Evolutionary conservation across 352 stramenopile species (phyloP).

Genomic region (Globisporangium okanoganense): DNA sequence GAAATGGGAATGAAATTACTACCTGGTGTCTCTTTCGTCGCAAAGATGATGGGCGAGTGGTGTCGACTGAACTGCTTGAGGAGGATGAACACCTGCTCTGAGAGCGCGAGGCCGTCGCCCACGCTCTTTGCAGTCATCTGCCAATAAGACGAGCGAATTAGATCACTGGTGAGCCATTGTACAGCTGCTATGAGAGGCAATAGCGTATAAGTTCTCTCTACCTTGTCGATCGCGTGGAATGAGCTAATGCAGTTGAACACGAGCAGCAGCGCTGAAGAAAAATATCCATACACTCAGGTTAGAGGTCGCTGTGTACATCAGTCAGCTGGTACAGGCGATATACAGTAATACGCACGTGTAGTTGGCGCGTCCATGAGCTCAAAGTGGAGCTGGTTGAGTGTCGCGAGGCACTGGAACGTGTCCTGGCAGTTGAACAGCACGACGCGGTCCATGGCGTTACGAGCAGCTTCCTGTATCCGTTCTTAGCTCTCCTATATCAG

Average conservation of each 20-base stretch:
- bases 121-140: constrained; percentile 58
- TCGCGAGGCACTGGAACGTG: constrained; percentile 72
- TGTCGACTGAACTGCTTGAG: constrained; percentile 67
- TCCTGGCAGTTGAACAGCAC: constrained; percentile 49
- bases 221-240: constrained; percentile 69
- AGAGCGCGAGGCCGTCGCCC: constrained; percentile 44
- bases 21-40: constrained; percentile 42
- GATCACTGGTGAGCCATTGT: not conserved
- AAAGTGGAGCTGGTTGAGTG: constrained; percentile 70
- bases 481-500: not conserved
- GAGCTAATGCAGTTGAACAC: constrained; percentile 62
- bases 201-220: constrained; percentile 3
- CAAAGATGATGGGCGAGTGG: constrained; percentile 69
- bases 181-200: not conserved
- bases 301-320: constrained; percentile 3
- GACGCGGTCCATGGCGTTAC: constrained; percentile 27
- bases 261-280: constrained; percentile 40
- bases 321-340: too few species aligned
- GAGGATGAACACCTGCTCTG: constrained; percentile 59
- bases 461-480: constrained; percentile 6
- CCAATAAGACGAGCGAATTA: not conserved
- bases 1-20: constrained; percentile 5
- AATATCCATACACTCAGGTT: not conserved
- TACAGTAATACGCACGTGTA: constrained; percentile 38
- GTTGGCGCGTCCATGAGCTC: constrained; percentile 42